Conservation (phyloP, 129 eudicot species). For the Pulicaria dysenterica region DNA sequence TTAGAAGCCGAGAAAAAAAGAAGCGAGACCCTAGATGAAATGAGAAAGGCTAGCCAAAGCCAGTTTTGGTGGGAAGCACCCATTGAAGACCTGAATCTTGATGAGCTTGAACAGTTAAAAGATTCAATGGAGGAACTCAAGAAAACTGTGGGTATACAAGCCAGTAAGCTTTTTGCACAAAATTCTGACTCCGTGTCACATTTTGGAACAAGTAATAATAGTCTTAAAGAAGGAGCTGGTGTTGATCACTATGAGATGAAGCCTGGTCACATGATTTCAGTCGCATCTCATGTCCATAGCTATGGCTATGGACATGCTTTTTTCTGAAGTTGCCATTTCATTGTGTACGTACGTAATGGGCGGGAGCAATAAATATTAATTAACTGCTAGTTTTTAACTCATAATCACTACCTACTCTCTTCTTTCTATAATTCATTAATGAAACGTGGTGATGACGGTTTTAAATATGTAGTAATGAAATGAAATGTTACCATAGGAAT, state of each 20-base stretch:
- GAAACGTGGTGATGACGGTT: too few species aligned
- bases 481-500: too few species aligned
- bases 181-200: slow-evolving; percentile 16
- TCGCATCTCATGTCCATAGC: slow-evolving; percentile 30
- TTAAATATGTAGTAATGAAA: too few species aligned
- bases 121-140: slow-evolving; percentile 55
- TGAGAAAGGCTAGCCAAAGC: slow-evolving; percentile 44
- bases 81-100: slow-evolving; percentile 29
- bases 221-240: slow-evolving; percentile 11
- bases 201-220: slow-evolving; percentile 26
- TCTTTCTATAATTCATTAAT: too few species aligned
- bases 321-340: too few species aligned
- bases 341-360: too few species aligned
- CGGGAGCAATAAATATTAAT: too few species aligned
- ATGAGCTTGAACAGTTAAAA: slow-evolving; percentile 51
- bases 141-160: slow-evolving; percentile 39
- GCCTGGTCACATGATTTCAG: slow-evolving; percentile 1
- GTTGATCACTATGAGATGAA: slow-evolving; percentile 41
- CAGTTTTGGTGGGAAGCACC: slow-evolving; percentile 70
- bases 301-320: slow-evolving; percentile 29
- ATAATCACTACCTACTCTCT: too few species aligned
- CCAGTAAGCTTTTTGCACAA: slow-evolving; percentile 35
- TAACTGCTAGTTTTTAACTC: too few species aligned
- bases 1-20: slow-evolving; percentile 50
- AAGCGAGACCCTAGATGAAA: slow-evolving; percentile 43